Percentiles rank a stretch among this genome's conserved stretches.
phyloP scores from a whole-genome alignment of 352 stramenopile genomes.

The Globisporangium nodosum region DNA sequence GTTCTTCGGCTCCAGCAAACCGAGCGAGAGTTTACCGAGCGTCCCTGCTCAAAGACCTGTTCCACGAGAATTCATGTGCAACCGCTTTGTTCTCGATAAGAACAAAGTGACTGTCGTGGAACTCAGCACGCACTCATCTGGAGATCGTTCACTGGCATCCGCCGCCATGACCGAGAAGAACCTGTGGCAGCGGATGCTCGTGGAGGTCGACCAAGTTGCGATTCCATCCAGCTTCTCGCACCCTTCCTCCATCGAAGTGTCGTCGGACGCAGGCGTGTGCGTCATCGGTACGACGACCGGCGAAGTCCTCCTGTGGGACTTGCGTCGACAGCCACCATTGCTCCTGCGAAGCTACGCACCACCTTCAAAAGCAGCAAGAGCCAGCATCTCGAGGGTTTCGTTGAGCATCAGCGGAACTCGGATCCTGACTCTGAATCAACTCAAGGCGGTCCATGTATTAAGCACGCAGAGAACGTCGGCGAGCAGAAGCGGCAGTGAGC shows the following conservation, averaged over 20 bases:
- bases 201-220: conserved; percentile 17
- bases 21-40: not conserved
- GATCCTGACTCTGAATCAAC: conserved; percentile 22
- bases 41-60: no score
- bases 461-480: conserved; percentile 13
- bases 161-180: not conserved
- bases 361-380: conserved; percentile 19
- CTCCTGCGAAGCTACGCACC: conserved; percentile 18
- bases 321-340: conserved; percentile 14
- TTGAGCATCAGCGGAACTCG: conserved; percentile 12
- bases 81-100: not conserved
- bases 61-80: not conserved
- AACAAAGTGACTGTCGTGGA: not conserved
- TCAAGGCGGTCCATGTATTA: conserved; percentile 22
- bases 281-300: conserved; percentile 27
- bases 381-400: conserved; percentile 21
- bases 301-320: conserved; percentile 28
- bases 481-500: not conserved
- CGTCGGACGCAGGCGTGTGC: conserved; percentile 17
- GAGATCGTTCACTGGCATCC: not conserved
- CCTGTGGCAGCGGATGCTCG: conserved; percentile 29
- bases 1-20: conserved; percentile 18
- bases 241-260: conserved; percentile 30
- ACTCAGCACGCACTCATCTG: no score
- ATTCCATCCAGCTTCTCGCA: conserved; percentile 14